Evolutionary conservation across 306 rosid genomes (phyloP).

Genomic region (Vachellia collinsii): DNA sequence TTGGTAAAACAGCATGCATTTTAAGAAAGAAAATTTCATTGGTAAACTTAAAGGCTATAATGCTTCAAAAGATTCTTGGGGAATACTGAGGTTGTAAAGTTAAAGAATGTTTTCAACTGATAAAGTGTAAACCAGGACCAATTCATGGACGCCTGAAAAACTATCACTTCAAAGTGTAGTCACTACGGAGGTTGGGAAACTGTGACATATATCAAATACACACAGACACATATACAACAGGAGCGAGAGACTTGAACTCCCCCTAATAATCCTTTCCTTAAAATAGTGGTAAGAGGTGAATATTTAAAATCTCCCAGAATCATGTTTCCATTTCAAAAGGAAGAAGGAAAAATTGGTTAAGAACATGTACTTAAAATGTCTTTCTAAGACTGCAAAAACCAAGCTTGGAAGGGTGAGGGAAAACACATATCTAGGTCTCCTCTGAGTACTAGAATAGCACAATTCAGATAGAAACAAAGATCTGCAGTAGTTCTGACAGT

Average conservation of each 20-base stretch:
- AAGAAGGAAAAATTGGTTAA: background rate
- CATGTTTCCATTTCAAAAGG: background rate
- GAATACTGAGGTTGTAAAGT: background rate
- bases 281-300: background rate
- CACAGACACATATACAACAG: background rate
- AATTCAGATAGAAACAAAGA: background rate
- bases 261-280: background rate
- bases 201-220: background rate
- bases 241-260: background rate
- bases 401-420: background rate
- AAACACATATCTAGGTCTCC: background rate
- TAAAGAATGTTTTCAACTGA: background rate
- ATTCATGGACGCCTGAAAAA: background rate
- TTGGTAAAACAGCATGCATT: slow-evolving; percentile 1
- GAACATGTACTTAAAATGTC: background rate
- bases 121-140: background rate
- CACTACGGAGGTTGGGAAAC: background rate
- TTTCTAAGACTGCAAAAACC: background rate
- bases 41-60: background rate
- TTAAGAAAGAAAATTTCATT: background rate
- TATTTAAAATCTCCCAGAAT: background rate
- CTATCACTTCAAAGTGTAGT: background rate
- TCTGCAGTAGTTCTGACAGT: background rate
- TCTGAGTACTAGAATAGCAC: background rate
- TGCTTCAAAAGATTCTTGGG: background rate